phyloP scores from a whole-genome alignment of 2,329 filamentous ascomycete species.

The Parafenestella ontariensis region DNA sequence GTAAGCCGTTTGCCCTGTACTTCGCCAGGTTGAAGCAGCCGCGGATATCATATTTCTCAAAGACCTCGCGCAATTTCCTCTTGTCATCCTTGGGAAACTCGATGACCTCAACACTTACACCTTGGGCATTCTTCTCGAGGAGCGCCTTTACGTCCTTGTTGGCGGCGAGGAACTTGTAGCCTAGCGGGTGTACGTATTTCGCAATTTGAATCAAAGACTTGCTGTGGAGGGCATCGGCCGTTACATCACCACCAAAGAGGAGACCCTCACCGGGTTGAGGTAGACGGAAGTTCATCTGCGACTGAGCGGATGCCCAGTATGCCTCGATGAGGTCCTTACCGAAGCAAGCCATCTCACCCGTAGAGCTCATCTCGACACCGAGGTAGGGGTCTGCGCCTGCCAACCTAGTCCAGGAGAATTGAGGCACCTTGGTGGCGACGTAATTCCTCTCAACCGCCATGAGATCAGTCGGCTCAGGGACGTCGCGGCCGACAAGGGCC shows the following conservation, averaged over 20 bases:
- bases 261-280: conserved; percentile 94
- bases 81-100: conserved; percentile 98
- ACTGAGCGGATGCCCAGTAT: conserved; percentile 96
- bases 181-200: conserved; percentile 84
- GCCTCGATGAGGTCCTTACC: conserved; percentile 94
- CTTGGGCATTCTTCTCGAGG: conserved; percentile 75
- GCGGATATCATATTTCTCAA: conserved; percentile 94
- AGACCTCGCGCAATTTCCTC: conserved; percentile 90
- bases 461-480: conserved; percentile 84
- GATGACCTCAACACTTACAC: conserved; percentile 82
- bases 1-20: conserved; percentile 78
- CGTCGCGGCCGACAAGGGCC: conserved; percentile 83
- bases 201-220: conserved; percentile 79
- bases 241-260: conserved; percentile 86
- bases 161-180: conserved; percentile 93
- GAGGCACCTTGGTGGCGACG: conserved; percentile 94
- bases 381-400: conserved; percentile 97
- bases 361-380: conserved; percentile 96
- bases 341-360: conserved; percentile 98
- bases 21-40: conserved; percentile 95
- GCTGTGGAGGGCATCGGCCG: conserved; percentile 53
- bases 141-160: conserved; percentile 81
- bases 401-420: conserved; percentile 98
- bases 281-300: conserved; percentile 98
- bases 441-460: conserved; percentile 92